Evolutionary conservation across 2,329 filamentous ascomycete species (phyloP).

Genomic region (Stachybotrys chlorohalonatus): DNA sequence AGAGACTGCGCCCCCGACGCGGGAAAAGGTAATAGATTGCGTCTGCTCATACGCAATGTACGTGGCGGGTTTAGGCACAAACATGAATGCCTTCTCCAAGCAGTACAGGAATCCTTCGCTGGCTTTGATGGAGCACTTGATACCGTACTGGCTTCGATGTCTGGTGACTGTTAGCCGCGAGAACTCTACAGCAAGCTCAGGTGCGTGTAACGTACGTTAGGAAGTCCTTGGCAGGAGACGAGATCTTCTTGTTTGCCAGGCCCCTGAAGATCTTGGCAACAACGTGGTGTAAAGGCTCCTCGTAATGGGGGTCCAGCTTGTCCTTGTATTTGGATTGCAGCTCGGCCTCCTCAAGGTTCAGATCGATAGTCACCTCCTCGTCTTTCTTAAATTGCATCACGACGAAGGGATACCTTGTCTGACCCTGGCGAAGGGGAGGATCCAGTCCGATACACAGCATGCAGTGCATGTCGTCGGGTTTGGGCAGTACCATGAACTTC

Average conservation of each 20-base stretch:
- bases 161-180: constrained; percentile 22
- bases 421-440: constrained; percentile 88
- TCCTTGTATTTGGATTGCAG: constrained; percentile 80
- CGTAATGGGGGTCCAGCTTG: constrained; percentile 82
- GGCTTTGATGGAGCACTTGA: constrained; percentile 99
- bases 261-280: constrained; percentile 94
- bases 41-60: constrained; percentile 96
- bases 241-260: constrained; percentile 89
- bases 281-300: constrained; percentile 86
- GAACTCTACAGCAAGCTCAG: neutral
- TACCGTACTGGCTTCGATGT: constrained; percentile 86
- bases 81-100: constrained; percentile 97
- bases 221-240: constrained; percentile 90
- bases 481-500: constrained; percentile 97
- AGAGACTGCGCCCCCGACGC: constrained; percentile 87
- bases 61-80: constrained; percentile 94
- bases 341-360: constrained; percentile 90
- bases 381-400: constrained; percentile 99
- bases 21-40: constrained; percentile 85
- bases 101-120: constrained; percentile 97
- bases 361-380: constrained; percentile 90
- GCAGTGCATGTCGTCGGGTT: constrained; percentile 95
- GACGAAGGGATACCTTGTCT: constrained; percentile 95
- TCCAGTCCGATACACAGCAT: constrained; percentile 93
- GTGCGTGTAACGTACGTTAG: constrained; percentile 45